Conservation (phyloP, 495 filamentous ascomycete genomes). For the Penicillium soppii region DNA sequence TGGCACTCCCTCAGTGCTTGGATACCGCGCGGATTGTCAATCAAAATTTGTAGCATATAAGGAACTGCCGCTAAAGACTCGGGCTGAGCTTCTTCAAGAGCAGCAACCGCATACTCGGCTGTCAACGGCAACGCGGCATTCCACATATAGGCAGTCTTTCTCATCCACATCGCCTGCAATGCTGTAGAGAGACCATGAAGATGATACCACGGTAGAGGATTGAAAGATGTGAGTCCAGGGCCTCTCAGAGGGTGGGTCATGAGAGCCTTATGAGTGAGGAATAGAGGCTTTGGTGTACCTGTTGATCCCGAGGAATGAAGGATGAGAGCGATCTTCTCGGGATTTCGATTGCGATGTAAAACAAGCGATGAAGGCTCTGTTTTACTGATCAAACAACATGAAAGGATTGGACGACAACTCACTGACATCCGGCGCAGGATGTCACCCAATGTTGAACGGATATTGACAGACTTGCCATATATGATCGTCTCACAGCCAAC, state of each 20-base stretch:
- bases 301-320: slow-evolving; percentile 61
- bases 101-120: slow-evolving; percentile 42
- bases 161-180: slow-evolving; percentile 51
- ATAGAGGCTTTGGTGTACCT: slow-evolving; percentile 55
- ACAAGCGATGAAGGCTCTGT: slow-evolving; percentile 28
- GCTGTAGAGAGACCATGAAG: slow-evolving; percentile 48
- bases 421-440: slow-evolving; percentile 37
- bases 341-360: slow-evolving; percentile 32
- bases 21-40: slow-evolving; percentile 47
- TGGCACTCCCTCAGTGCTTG: slow-evolving; percentile 44
- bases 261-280: slow-evolving; percentile 37
- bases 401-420: slow-evolving; percentile 29
- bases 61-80: slow-evolving; percentile 57
- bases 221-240: slow-evolving; percentile 47
- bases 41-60: slow-evolving; percentile 55
- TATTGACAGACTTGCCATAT: slow-evolving; percentile 36
- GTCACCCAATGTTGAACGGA: slow-evolving; percentile 41
- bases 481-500: slow-evolving; percentile 47
- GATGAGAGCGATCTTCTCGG: slow-evolving; percentile 40
- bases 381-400: slow-evolving; percentile 11
- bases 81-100: slow-evolving; percentile 44
- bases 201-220: slow-evolving; percentile 57
- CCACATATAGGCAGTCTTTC: slow-evolving; percentile 50
- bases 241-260: slow-evolving; percentile 38
- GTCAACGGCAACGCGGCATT: slow-evolving; percentile 57